Percentiles rank a stretch among this genome's conserved stretches.
Evolutionary conservation across 2,329 filamentous ascomycete species (phyloP).

Genomic region (Daldinia sp.): DNA sequence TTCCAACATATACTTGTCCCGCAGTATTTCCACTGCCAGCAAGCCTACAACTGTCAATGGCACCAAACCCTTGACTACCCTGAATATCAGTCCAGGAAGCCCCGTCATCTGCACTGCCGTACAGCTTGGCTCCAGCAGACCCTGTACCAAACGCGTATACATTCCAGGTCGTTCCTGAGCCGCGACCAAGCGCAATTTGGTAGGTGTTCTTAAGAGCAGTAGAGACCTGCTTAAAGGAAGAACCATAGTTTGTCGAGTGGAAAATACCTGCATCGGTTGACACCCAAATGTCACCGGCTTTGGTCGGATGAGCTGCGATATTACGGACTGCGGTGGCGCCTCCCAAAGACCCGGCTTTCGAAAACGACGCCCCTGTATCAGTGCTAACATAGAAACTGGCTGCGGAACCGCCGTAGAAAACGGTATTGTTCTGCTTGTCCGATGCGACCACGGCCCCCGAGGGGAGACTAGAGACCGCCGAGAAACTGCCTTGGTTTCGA

Average conservation of each 20-base stretch:
- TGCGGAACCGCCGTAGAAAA: constrained; percentile 65
- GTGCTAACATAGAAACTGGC: constrained; percentile 65
- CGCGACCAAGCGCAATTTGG: constrained; percentile 59
- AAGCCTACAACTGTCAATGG: constrained; percentile 56
- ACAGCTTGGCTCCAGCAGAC: constrained; percentile 57
- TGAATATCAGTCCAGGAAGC: constrained; percentile 62
- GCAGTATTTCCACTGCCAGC: constrained; percentile 61
- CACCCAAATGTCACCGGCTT: constrained; percentile 70
- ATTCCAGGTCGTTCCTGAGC: constrained; percentile 57
- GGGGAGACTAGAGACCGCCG: constrained; percentile 59
- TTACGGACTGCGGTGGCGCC: constrained; percentile 63
- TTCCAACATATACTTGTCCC: constrained; percentile 62
- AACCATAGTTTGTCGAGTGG: constrained; percentile 64
- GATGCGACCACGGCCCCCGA: constrained; percentile 63
- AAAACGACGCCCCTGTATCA: constrained; percentile 61
- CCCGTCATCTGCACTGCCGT: constrained; percentile 59
- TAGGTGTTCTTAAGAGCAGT: constrained; percentile 55
- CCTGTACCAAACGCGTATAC: constrained; percentile 63
- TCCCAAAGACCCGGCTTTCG: constrained; percentile 54
- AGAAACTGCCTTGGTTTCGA: constrained; percentile 57
- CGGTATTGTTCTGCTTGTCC: constrained; percentile 64
- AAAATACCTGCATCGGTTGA: constrained; percentile 67
- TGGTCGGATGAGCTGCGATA: constrained; percentile 67
- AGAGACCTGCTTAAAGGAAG: constrained; percentile 58
- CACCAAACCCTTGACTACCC: constrained; percentile 60